Evolutionary conservation across 192 early-diverging fungal genomes (phyloP).

Genomic region (Chytriomyces sp.): DNA sequence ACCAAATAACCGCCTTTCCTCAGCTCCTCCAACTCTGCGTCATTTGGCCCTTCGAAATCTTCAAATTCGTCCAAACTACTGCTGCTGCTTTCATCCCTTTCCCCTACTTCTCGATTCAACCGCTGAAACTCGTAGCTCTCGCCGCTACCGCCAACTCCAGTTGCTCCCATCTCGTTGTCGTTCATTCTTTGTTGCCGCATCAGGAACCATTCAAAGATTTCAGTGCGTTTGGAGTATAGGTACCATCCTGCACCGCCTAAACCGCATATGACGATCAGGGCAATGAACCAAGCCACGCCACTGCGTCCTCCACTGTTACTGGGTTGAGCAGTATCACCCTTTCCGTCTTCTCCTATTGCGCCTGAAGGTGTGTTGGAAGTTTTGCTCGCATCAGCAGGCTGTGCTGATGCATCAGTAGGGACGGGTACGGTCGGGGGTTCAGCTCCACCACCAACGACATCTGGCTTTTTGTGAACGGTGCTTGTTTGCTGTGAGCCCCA

Average conservation of each 20-base stretch:
- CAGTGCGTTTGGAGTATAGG: not conserved
- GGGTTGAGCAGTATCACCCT: not conserved
- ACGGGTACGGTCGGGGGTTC: not conserved
- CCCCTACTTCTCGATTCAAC: not conserved
- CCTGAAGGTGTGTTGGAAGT: not conserved
- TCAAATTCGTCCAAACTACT: slow-evolving; percentile 18
- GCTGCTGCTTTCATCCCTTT: not conserved
- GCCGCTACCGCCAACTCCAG: no score
- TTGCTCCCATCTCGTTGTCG: not conserved
- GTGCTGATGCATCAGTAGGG: not conserved
- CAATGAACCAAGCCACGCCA: not conserved
- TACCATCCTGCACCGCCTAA: not conserved
- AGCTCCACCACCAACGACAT: not conserved
- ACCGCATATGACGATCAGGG: not conserved
- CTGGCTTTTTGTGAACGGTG: slow-evolving; percentile 12
- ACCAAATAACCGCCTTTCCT: slow-evolving; percentile 31
- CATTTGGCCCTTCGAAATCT: slow-evolving; percentile 39
- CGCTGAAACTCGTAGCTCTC: slow-evolving; percentile 37
- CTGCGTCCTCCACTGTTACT: not conserved
- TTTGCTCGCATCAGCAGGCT: not conserved
- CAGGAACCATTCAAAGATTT: slow-evolving; percentile 4
- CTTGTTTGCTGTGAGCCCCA: slow-evolving; percentile 33
- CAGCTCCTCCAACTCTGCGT: slow-evolving; percentile 45
- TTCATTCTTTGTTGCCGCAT: slow-evolving; percentile 17
- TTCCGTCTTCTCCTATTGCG: not conserved